Evolutionary conservation across 2,329 filamentous ascomycete genomes (phyloP).

Genomic region (Malbranchea zuffiana): DNA sequence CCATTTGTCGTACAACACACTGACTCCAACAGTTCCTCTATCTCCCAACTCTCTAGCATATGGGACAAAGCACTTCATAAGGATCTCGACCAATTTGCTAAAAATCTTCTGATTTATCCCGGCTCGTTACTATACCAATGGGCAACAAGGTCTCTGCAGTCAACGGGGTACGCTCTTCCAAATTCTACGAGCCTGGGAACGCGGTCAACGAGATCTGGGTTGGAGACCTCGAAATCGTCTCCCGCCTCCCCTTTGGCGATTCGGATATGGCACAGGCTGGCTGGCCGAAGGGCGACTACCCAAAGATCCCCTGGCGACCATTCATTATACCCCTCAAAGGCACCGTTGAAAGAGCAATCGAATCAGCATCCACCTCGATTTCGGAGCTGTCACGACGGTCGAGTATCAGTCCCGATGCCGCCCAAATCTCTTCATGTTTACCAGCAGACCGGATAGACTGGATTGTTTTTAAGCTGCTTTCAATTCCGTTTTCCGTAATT

Average conservation of each 20-base stretch:
- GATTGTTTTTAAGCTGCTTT: not conserved
- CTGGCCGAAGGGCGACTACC: conserved; percentile 24
- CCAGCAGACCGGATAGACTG: conserved; percentile 1
- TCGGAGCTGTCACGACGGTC: not conserved
- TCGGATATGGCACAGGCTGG: conserved; percentile 29
- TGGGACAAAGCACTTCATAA: too few species aligned
- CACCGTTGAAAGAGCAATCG: conserved; percentile 2
- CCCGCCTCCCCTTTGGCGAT: conserved; percentile 30
- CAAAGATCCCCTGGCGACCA: conserved; percentile 32
- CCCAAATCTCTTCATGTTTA: too few species aligned
- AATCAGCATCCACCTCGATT: conserved; percentile 2
- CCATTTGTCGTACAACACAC: too few species aligned
- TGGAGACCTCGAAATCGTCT: conserved; percentile 28
- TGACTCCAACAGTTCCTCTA: too few species aligned
- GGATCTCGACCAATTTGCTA: too few species aligned
- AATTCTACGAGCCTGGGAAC: conserved; percentile 28
- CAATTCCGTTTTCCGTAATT: not conserved
- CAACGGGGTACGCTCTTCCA: conserved; percentile 25
- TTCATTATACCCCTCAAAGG: conserved; percentile 28
- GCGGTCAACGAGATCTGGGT: conserved; percentile 31
- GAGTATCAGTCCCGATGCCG: too few species aligned
- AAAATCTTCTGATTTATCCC: too few species aligned
- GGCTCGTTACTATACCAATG: conserved; percentile 20
- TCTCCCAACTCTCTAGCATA: too few species aligned
- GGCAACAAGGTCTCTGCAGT: conserved; percentile 28